Percentiles rank a stretch among this genome's conserved stretches.
These are phyloP conservation scores for Tothia fuscella DNA, from an alignment of 2,329 filamentous ascomycete species.

Conservation along the genomic window DNA sequence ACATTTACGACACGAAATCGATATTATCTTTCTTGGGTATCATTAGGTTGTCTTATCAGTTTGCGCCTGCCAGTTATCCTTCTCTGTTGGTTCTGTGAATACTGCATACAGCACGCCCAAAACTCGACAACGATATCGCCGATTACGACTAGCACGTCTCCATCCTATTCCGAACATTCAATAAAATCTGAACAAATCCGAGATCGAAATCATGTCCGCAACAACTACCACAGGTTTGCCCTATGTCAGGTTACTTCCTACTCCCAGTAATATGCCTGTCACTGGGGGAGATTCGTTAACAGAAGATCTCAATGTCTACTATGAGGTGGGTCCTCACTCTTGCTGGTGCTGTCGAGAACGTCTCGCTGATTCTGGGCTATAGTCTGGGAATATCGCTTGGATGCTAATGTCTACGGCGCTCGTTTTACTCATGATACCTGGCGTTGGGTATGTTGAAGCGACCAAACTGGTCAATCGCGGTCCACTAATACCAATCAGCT, in stretches of 20 bases:
- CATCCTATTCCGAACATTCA: neutral
- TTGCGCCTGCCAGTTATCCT: neutral
- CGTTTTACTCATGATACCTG: slow-evolving; percentile 85
- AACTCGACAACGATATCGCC: neutral
- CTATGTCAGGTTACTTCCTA: slow-evolving; percentile 24
- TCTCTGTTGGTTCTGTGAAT: neutral
- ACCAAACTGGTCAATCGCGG: neutral
- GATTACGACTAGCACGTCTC: neutral
- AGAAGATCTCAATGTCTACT: slow-evolving; percentile 73
- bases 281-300: slow-evolving; percentile 55
- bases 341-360: slow-evolving; percentile 12
- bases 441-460: slow-evolving; percentile 50
- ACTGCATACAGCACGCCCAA: neutral
- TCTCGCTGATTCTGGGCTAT: neutral
- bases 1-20: no score
- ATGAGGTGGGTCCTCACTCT: slow-evolving; percentile 46
- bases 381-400: slow-evolving; percentile 77
- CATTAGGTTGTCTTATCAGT: no score
- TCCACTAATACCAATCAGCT: slow-evolving; percentile 34
- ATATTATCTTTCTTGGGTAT: no score
- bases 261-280: slow-evolving; percentile 45
- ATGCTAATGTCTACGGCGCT: slow-evolving; percentile 64
- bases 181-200: neutral
- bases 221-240: slow-evolving; percentile 12
- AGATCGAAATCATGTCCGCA: slow-evolving; percentile 1